These are phyloP conservation scores for Guadua angustifolia DNA, from an alignment of 176 grass and related monocot genomes.

Conservation along the genomic window DNA sequence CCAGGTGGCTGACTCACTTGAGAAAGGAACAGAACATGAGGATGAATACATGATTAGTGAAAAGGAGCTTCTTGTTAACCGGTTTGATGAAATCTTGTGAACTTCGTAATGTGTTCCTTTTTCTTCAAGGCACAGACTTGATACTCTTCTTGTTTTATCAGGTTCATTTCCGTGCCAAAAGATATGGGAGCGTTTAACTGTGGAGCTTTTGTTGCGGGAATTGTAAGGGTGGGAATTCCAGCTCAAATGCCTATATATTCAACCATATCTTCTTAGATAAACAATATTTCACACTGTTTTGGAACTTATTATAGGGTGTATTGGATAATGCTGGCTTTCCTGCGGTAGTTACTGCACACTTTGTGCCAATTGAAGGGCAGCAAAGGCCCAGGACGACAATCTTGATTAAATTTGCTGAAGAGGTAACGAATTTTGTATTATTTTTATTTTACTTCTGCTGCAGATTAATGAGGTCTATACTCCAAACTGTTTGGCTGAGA, in stretches of 20 bases:
- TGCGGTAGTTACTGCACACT: slow-evolving; percentile 88
- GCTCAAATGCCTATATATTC: neutral
- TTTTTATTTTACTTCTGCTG: slow-evolving; percentile 30
- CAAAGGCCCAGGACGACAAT: slow-evolving; percentile 94
- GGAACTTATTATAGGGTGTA: slow-evolving; percentile 62
- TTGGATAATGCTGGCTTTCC: slow-evolving; percentile 88
- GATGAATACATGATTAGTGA: slow-evolving; percentile 99
- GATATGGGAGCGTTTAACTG: slow-evolving; percentile 99
- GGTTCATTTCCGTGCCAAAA: slow-evolving; percentile 96
- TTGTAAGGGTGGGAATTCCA: slow-evolving; percentile 70
- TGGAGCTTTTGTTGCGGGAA: slow-evolving; percentile 95
- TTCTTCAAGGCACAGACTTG: neutral
- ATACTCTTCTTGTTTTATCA: slow-evolving; percentile 45
- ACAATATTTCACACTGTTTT: slow-evolving; percentile 17
- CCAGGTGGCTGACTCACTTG: slow-evolving; percentile 95
- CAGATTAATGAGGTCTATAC: slow-evolving; percentile 3
- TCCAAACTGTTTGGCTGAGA: neutral
- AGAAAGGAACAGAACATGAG: slow-evolving; percentile 99
- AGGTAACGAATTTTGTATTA: slow-evolving; percentile 52
- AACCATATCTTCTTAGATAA: slow-evolving; percentile 20
- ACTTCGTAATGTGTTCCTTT: slow-evolving; percentile 19
- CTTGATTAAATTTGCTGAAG: slow-evolving; percentile 96
- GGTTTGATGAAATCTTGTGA: slow-evolving; percentile 51
- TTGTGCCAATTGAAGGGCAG: slow-evolving; percentile 88
- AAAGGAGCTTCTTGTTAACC: slow-evolving; percentile 96